These are phyloP conservation scores for Ceratobasidium sp. DNA, from an alignment of 1,284 basidiomycete genomes.

Conservation along the genomic window DNA sequence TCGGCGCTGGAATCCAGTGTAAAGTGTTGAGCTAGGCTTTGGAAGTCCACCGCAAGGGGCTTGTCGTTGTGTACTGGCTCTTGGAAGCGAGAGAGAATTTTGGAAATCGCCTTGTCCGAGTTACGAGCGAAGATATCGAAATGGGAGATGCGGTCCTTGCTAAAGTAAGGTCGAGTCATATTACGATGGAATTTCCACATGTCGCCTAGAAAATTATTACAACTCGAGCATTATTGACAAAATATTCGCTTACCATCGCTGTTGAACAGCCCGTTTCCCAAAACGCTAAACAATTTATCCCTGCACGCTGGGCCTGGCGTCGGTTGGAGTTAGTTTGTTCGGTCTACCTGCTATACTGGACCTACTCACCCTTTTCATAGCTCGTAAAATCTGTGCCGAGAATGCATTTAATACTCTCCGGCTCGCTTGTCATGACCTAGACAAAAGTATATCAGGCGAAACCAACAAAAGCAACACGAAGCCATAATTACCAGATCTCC, in stretches of 20 bases:
- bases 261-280: constrained; percentile 44
- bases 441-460: neutral
- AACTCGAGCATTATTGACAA: neutral
- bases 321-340: no score
- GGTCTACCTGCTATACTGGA: neutral
- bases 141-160: constrained; percentile 41
- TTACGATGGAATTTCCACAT: constrained; percentile 53
- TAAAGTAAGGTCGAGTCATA: constrained; percentile 44
- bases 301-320: constrained; percentile 2
- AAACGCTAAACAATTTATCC: constrained; percentile 36
- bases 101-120: constrained; percentile 38
- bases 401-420: constrained; percentile 53
- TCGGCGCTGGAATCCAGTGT: constrained; percentile 44
- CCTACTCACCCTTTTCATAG: constrained; percentile 49
- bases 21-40: constrained; percentile 17
- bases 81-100: constrained; percentile 27
- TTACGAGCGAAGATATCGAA: constrained; percentile 37
- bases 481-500: constrained; percentile 11
- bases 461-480: neutral
- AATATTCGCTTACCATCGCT: constrained; percentile 47
- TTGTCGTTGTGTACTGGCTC: constrained; percentile 43
- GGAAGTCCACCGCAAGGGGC: constrained; percentile 26
- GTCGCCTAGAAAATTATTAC: constrained; percentile 49
- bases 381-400: constrained; percentile 46
- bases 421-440: constrained; percentile 54